Conservation (phyloP, 2,329 filamentous ascomycete species). For the Hortaea werneckii region DNA sequence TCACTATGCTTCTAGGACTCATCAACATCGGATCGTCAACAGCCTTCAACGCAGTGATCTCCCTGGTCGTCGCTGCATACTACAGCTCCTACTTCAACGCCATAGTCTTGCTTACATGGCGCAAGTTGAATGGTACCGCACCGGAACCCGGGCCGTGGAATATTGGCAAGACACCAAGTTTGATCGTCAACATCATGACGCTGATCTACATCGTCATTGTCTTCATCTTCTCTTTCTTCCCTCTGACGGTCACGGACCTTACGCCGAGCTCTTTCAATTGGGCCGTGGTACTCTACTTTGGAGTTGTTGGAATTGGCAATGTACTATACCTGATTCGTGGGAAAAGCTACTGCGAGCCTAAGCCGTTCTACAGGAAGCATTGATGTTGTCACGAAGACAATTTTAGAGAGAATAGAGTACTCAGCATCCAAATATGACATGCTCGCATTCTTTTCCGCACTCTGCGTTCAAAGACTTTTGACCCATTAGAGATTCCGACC, state of each 20-base stretch:
- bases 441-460: no score
- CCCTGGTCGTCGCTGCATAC: constrained; percentile 13
- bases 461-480: no score
- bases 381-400: no score
- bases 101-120: constrained; percentile 1
- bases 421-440: no score
- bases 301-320: constrained; percentile 31
- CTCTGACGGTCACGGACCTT: constrained; percentile 16
- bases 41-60: constrained; percentile 24
- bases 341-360: not conserved
- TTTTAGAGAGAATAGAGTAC: no score
- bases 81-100: constrained; percentile 4
- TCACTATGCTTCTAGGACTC: constrained; percentile 13
- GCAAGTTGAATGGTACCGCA: not conserved
- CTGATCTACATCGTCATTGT: constrained; percentile 8
- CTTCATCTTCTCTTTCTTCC: constrained; percentile 11
- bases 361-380: not conserved
- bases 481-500: no score
- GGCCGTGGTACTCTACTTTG: constrained; percentile 34
- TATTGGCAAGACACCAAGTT: not conserved
- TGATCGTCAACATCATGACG: constrained; percentile 23
- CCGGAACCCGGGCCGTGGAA: constrained; percentile 2
- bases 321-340: constrained; percentile 29
- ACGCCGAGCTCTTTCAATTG: constrained; percentile 40
- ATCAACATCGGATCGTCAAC: constrained; percentile 17